Evolutionary conservation across 2,329 filamentous ascomycete species (phyloP).

Genomic region (Talaromyces sp.): DNA sequence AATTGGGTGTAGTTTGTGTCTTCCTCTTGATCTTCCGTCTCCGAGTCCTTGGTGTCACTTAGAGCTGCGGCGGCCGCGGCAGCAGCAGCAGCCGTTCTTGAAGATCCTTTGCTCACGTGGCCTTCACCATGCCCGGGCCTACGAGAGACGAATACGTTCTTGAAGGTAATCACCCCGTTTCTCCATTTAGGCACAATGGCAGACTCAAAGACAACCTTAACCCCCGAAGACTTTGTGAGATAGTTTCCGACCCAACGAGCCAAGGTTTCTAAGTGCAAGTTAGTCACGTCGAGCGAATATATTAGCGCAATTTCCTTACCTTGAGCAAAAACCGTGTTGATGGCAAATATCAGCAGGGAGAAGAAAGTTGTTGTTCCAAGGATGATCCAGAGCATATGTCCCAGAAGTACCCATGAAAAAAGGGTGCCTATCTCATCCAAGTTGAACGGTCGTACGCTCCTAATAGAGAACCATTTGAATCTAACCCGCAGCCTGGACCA

Average conservation of each 20-base stretch:
- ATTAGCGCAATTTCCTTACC: conserved; percentile 44
- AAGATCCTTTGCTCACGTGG: conserved; percentile 88
- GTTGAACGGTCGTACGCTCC: conserved; percentile 90
- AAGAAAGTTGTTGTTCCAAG: conserved; percentile 97
- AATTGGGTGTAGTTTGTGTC: conserved; percentile 98
- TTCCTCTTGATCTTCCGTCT: conserved; percentile 52
- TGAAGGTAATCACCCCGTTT: conserved; percentile 91
- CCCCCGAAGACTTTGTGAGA: conserved; percentile 83
- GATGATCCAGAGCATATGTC: conserved; percentile 92
- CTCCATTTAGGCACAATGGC: conserved; percentile 96
- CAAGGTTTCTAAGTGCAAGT: conserved; percentile 63
- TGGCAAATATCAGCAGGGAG: conserved; percentile 79
- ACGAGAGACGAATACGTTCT: conserved; percentile 92
- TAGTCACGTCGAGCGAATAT: not conserved
- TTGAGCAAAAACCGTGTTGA: conserved; percentile 96
- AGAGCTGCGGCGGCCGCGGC: conserved; percentile 69
- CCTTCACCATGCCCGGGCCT: conserved; percentile 76
- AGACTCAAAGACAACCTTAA: conserved; percentile 94
- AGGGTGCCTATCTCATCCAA: conserved; percentile 94
- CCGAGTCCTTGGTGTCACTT: conserved; percentile 38
- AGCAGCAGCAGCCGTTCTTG: conserved; percentile 74
- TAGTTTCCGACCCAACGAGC: conserved; percentile 94
- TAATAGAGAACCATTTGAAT: conserved; percentile 97
- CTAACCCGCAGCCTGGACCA: conserved; percentile 84
- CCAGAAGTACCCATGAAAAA: conserved; percentile 88